Percentiles rank a stretch among this genome's conserved stretches.
Evolutionary conservation across 1,284 basidiomycete species (phyloP).

Genomic region (Bondarzewia mesenterica): DNA sequence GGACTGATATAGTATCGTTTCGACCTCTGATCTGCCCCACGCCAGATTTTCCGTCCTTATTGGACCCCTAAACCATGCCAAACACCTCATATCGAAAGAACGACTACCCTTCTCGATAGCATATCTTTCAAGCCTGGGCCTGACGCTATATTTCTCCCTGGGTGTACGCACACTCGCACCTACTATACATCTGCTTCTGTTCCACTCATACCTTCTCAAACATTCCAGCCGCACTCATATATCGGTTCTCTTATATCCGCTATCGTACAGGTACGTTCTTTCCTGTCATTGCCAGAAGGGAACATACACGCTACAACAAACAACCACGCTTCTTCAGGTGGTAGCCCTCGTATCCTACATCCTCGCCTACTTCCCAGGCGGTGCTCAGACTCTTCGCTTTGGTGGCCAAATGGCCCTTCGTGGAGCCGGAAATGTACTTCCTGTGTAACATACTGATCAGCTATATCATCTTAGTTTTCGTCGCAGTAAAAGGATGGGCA

Average conservation of each 20-base stretch:
- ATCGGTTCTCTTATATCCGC: constrained; percentile 78
- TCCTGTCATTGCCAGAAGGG: background rate
- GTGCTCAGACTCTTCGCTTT: constrained; percentile 71
- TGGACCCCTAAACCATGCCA: constrained; percentile 81
- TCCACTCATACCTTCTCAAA: constrained; percentile 1
- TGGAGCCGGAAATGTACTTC: constrained; percentile 73
- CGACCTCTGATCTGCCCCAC: background rate
- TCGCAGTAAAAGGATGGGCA: too few relatives aligned
- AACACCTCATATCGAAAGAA: constrained; percentile 81
- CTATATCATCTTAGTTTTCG: too few relatives aligned
- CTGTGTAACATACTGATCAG: too few relatives aligned
- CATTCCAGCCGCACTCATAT: constrained; percentile 66
- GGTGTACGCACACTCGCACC: constrained; percentile 53
- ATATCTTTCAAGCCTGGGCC: constrained; percentile 74
- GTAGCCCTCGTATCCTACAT: constrained; percentile 81
- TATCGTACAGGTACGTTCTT: constrained; percentile 54
- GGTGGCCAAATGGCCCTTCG: constrained; percentile 78
- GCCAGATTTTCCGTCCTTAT: constrained; percentile 77
- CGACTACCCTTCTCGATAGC: constrained; percentile 82
- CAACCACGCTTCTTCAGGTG: constrained; percentile 36
- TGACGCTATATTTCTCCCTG: constrained; percentile 86
- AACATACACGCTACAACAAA: too few relatives aligned
- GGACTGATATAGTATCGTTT: constrained; percentile 17
- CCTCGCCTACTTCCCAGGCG: constrained; percentile 88
- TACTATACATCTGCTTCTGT: background rate